Evolutionary conservation across 2,329 filamentous ascomycete genomes (phyloP).

Genomic region (Epichloe elymi): DNA sequence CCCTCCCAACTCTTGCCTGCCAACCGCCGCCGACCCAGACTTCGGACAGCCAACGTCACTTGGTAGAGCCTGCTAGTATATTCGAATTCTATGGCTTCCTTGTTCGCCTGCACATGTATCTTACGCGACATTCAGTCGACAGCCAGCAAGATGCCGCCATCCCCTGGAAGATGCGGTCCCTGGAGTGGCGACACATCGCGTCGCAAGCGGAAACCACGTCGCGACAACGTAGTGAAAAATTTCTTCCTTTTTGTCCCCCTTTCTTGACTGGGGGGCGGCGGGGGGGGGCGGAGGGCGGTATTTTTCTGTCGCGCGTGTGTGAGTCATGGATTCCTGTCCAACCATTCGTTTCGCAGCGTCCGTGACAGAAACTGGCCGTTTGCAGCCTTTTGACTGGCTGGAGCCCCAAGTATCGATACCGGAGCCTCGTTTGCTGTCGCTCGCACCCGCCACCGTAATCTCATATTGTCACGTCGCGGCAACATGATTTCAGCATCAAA

Average conservation of each 20-base stretch:
- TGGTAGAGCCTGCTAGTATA: no score
- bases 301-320: constrained; percentile 8
- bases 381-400: constrained; percentile 21
- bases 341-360: constrained; percentile 12
- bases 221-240: constrained; percentile 8
- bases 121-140: no score
- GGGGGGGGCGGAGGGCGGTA: neutral
- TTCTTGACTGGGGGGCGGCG: neutral
- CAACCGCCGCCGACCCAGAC: no score
- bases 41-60: no score
- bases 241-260: constrained; percentile 4
- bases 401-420: constrained; percentile 12
- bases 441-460: neutral
- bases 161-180: neutral
- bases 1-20: neutral
- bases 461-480: neutral
- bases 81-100: no score
- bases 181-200: constrained; percentile 6
- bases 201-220: constrained; percentile 6
- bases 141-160: neutral
- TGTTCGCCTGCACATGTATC: no score
- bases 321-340: constrained; percentile 17
- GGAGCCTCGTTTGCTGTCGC: neutral
- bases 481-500: neutral
- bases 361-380: constrained; percentile 16